Base-by-base conservation (phyloP, 1,284 basidiomycete species). In the Boletellus deceptivus region DNA sequence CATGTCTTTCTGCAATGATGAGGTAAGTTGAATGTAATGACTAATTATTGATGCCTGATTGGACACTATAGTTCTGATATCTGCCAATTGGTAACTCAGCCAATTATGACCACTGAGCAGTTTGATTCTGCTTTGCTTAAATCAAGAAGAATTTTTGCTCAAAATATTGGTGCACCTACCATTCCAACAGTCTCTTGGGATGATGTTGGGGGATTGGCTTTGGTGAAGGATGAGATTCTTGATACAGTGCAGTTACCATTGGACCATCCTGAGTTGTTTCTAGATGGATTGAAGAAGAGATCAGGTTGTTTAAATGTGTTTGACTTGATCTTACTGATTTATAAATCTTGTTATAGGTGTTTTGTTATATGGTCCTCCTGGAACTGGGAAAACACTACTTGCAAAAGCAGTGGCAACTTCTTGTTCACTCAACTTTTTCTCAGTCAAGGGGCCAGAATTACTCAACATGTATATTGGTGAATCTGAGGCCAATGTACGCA, bases 381-480 rank as follows among this genome's bases (percentile, higher is more conserved):
- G 94, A 33, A 98, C 94, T 1, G 94, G 94, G n/a, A 98, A 97
- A 70, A 97, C 94, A 0, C 73, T 98, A 3, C 81, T 97, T 35
- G 93, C 94, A 3, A 96, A 96, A 69, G 92, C 93, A 3, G 93
- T 97, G 29, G 94, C 94, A 7, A 94, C 92, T 0, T 92, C 92
- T 1, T 95, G 89, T 62, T 88, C 92, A 14, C 79, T 97, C 59
- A 95, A 95, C 64, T 95, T 95, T 70, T 87, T 95, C 68, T 93
- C 90, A n/a, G 89, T 99, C 64, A 98, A 98, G 67, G 96, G 96
- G 0, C 96, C 96, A 1, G 95, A 98, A 63, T 77, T 99, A 29
- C 82, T 96, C 39, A 97, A 97, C 69, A 97, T 98, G 84, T 98
- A 98, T 70, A 98, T 99, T 61, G 96, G 96, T 58, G 96, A 99